phyloP scores from a whole-genome alignment of 768 basidiomycete species.

The Tricholoma furcatifolium region DNA sequence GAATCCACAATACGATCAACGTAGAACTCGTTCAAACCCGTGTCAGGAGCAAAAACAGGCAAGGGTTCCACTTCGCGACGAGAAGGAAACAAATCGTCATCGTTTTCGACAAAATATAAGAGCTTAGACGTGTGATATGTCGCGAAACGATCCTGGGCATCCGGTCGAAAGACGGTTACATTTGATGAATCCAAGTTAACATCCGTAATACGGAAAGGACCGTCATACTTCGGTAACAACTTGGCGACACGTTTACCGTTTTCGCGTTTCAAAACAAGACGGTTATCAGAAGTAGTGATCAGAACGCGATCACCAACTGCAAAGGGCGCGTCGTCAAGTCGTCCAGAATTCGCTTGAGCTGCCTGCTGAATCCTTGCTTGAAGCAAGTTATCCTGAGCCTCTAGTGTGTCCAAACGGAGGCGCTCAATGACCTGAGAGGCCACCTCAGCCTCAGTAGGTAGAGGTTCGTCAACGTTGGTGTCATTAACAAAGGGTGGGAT shows the following conservation, averaged over 20 bases:
- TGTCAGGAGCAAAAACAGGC: slow-evolving; percentile 21
- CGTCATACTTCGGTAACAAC: slow-evolving; percentile 35
- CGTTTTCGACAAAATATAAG: slow-evolving; percentile 24
- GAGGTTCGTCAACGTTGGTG: too few species aligned
- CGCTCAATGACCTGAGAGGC: neutral
- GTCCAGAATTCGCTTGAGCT: slow-evolving; percentile 11
- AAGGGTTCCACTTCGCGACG: slow-evolving; percentile 15
- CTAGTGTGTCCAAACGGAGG: neutral
- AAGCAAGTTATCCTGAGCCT: slow-evolving; percentile 16
- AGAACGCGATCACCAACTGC: slow-evolving; percentile 22
- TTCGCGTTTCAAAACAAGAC: slow-evolving; percentile 18
- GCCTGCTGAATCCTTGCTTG: slow-evolving; percentile 23
- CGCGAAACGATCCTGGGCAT: slow-evolving; percentile 19
- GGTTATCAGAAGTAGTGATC: slow-evolving; percentile 25
- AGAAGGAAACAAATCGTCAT: slow-evolving; percentile 28
- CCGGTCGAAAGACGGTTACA: slow-evolving; percentile 17
- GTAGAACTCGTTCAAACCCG: slow-evolving; percentile 22
- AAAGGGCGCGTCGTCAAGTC: neutral
- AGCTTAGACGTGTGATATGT: slow-evolving; percentile 35
- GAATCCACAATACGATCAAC: slow-evolving; percentile 27
- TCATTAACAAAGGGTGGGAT: slow-evolving; percentile 21
- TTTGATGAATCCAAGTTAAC: slow-evolving; percentile 18
- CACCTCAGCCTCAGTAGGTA: neutral
- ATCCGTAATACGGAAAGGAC: slow-evolving; percentile 21
- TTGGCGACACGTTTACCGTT: slow-evolving; percentile 29